Evolutionary conservation across 257 asterid species (phyloP).

Genomic region (Anisodus tanguticus): DNA sequence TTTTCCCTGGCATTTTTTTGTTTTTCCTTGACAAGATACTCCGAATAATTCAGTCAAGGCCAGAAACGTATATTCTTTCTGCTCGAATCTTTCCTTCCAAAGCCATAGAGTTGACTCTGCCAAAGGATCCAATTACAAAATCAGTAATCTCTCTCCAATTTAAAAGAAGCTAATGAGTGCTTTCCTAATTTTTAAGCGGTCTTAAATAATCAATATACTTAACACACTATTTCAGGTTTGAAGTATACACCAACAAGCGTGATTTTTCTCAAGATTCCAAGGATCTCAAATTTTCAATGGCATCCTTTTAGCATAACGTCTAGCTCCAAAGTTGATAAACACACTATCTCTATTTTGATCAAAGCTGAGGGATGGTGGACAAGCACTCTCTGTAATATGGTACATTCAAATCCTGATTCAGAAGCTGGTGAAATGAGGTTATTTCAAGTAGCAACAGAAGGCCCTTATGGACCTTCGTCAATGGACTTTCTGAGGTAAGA

Average conservation of each 20-base stretch:
- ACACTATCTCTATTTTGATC: constrained; percentile 61
- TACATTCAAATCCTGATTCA: constrained; percentile 49
- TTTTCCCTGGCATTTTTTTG: constrained; percentile 75
- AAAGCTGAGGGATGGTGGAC: constrained; percentile 83
- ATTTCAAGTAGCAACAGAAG: constrained; percentile 66
- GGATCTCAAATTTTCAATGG: constrained; percentile 73
- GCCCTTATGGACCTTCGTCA: constrained; percentile 87
- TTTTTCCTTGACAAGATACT: constrained; percentile 71
- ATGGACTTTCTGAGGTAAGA: constrained; percentile 63
- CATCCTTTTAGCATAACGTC: constrained; percentile 83
- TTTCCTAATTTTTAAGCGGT: background rate
- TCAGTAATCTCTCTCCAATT: constrained; percentile 5
- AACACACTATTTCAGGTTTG: constrained; percentile 52
- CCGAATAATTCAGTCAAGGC: constrained; percentile 70
- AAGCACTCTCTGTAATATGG: constrained; percentile 46
- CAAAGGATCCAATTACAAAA: constrained; percentile 73
- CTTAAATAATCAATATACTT: background rate
- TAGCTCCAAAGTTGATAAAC: constrained; percentile 58
- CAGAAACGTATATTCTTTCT: constrained; percentile 64
- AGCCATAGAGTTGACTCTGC: constrained; percentile 71
- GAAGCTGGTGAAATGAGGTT: constrained; percentile 57
- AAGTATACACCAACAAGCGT: constrained; percentile 66
- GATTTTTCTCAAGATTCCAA: constrained; percentile 71
- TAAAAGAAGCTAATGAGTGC: background rate
- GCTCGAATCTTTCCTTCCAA: constrained; percentile 78